Evolutionary conservation across 495 filamentous ascomycete genomes (phyloP), one percentile per base, ranked within the genome.

Genomic region (Pseudevernia furfuracea): DNA sequence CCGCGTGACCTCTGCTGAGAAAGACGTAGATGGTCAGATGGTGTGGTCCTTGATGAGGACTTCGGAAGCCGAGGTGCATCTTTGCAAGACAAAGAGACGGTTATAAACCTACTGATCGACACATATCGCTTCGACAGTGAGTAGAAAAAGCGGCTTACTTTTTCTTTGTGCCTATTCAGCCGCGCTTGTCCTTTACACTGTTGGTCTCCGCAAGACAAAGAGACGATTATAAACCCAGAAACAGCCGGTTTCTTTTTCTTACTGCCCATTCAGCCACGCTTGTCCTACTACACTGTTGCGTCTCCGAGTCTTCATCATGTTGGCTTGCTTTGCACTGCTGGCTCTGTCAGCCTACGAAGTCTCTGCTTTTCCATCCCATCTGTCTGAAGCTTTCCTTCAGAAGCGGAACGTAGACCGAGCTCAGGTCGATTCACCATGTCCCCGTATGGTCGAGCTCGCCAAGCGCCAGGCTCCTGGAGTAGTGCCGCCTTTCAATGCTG

Each of bases 401-500:
- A 56, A 56, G 3, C 60, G 37, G 36, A 55, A 62, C 30, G 64
- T 49, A 36, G 64, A 66, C 6, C 49, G 49, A 4, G 59, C 49
- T 58, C 37, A n/a, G 25, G 32, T 53, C 23, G 64, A 57, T 21
- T 44, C 59, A 21, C 64, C 58, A 17, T 66, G 64, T 23, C 64
- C 64, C 41, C 64, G 62, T 46, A 62, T 56, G 21, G 52, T 23
- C 17, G 43, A 57, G 39, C 52, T 66, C 30, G 59, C 62, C 9
- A 68, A 68, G 48, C 66, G 67, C 55, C 66, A 68, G 57, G 57
- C 62, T 56, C 72, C 72, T 28, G 62, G 68, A 15, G 56, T 64
- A 9, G 67, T 67, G 34, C 73, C 73, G 7, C 70, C 72, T n/a
- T 75, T 75, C 66, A 58, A 75, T 41, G 71, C 73, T 19, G 59